Evolutionary conservation across 345 rosid species (phyloP), one percentile per base, ranked within the genome.

Genomic region (Balakata baccata): DNA sequence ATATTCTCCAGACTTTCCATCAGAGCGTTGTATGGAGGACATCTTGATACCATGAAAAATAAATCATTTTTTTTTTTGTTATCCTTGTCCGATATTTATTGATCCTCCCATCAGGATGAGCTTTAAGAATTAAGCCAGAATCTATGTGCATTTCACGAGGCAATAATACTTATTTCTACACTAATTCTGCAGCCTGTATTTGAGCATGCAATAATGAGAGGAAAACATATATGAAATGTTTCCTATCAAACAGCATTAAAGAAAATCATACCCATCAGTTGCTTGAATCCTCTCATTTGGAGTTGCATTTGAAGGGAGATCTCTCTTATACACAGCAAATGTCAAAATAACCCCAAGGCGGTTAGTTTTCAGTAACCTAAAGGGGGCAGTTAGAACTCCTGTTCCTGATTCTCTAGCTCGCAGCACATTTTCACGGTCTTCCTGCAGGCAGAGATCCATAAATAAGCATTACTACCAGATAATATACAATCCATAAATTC

Each of bases 341-440:
- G 97, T 94, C 87, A 94, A 83, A 70, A 94, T 94, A 68, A 94
- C 97, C 61, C 98, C 98, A 43, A 94, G 98, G 49, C 98, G 87
- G 60, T 90, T 90, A 64, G 97, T 84, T 87, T 94, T 94, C 51
- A 94, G 80, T 78, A 94, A 78, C 81, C 88, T 86, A 70, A 94
- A 94, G 75, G 98, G 98, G 77, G 98, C 98, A 69, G 98, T 94
- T 62, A 94, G 85, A 78, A 90, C 97, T 62, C 98, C 97, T 78
- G 89, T 92, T 73, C 97, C 97, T 7, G 87, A 90, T 57, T 57
- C 89, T 85, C 98, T 90, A 34, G 98, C 97, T 51, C 92, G 92
- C 61, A 94, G 78, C 47, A 94, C 93, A 73, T 94, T 94, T 75
- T 89, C 91, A 14, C 95, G 86, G 81, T 94, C 98, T 85, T 94